Conservation (phyloP, 495 filamentous ascomycete genomes). For the Bryoglossum gracile region DNA sequence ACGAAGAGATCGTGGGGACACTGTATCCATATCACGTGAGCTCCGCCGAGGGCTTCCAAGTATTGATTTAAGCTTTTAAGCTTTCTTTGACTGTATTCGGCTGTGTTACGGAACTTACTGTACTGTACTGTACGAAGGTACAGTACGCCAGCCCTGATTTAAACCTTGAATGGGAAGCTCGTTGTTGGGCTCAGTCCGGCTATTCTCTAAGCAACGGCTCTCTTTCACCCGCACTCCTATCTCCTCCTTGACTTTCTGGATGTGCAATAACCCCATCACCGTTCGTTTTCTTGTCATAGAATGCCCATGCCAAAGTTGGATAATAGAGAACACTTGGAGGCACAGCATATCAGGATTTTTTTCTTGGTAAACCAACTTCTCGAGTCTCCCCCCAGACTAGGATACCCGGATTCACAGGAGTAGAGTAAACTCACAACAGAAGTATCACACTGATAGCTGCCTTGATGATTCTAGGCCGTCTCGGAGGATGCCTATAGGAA, state of each 20-base stretch:
- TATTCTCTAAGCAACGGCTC: conserved; percentile 6
- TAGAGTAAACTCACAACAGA: conserved; percentile 9
- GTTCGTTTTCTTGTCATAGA: conserved; percentile 3
- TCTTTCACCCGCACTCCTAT: conserved; percentile 2
- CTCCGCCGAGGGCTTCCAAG: too few species aligned
- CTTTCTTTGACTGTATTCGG: too few species aligned
- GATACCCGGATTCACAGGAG: too few species aligned
- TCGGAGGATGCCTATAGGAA: background rate
- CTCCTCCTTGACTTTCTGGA: background rate
- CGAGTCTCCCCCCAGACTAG: too few species aligned
- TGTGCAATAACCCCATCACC: background rate
- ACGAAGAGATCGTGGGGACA: too few species aligned
- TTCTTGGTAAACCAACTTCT: too few species aligned
- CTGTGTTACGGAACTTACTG: too few species aligned
- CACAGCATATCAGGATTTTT: background rate
- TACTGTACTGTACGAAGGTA: too few species aligned
- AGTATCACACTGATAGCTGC: conserved; percentile 10
- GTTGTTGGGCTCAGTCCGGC: background rate
- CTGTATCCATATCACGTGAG: too few species aligned
- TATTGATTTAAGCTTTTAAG: too few species aligned
- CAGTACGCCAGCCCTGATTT: too few species aligned
- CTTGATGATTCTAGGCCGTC: background rate
- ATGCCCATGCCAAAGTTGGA: conserved; percentile 11
- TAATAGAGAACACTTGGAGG: conserved; percentile 15
- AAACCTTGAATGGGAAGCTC: background rate